Conservation (phyloP, 169 alveolate species). For the Toxoplasma gondii region DNA sequence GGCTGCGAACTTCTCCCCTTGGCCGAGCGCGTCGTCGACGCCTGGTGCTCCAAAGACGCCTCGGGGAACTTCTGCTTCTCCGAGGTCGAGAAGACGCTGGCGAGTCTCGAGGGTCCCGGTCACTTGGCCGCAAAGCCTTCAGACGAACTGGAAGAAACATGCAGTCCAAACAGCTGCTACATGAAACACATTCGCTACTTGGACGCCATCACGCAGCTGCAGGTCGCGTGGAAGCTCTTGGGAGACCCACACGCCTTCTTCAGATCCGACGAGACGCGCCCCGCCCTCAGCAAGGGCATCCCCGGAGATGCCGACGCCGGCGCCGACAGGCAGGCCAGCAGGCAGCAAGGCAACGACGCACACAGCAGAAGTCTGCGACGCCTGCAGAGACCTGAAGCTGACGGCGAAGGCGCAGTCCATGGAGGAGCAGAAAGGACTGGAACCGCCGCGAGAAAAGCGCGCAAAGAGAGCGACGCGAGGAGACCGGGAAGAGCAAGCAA, state of each 20-base stretch:
- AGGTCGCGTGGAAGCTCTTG: conserved; percentile 74
- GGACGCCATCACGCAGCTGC: conserved; percentile 74
- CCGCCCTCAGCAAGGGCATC: neutral
- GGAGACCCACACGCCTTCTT: conserved; percentile 5
- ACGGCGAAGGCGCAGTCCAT: too few relatives aligned
- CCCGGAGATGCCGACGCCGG: neutral
- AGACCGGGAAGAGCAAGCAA: neutral
- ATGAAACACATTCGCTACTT: conserved; percentile 72
- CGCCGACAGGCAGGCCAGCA: neutral
- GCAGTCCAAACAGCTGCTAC: conserved; percentile 70
- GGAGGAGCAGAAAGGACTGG: neutral
- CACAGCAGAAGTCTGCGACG: neutral
- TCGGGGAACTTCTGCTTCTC: conserved; percentile 60
- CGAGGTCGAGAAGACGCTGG: conserved; percentile 61
- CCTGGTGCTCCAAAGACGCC: conserved; percentile 75
- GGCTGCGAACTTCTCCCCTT: conserved; percentile 66
- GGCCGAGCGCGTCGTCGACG: conserved; percentile 71
- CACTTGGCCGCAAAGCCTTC: conserved; percentile 46
- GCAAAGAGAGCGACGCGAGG: neutral
- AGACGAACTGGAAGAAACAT: conserved; percentile 61
- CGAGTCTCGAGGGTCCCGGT: conserved; percentile 46
- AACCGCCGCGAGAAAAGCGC: neutral
- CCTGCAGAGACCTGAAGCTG: neutral
- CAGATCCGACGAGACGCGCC: neutral
- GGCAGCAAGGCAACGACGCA: neutral